Conservation (phyloP, 805 yeast genomes). For the Yarrowia bubula region DNA sequence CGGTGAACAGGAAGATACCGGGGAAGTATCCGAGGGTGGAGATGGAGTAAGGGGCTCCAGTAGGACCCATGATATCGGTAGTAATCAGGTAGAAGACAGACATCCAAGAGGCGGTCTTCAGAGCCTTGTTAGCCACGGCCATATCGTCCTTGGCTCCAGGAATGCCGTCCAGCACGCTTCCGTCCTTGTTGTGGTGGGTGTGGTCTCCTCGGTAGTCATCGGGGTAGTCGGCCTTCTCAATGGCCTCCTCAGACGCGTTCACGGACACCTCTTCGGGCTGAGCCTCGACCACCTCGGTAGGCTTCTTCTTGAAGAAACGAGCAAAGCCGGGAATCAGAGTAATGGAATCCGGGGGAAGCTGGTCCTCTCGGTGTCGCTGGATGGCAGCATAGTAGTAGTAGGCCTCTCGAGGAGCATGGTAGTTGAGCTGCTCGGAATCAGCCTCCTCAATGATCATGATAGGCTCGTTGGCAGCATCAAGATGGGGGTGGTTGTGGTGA, state of each 20-base stretch:
- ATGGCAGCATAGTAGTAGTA: constrained; percentile 23
- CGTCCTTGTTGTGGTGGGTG: background rate
- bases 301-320: constrained; percentile 6
- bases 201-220: constrained; percentile 23
- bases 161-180: constrained; percentile 3
- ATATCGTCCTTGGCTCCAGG: constrained; percentile 20
- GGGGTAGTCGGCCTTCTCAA: constrained; percentile 1
- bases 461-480: constrained; percentile 14
- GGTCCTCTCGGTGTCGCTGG: background rate
- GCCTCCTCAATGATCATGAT: constrained; percentile 22
- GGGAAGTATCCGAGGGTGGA: constrained; percentile 48
- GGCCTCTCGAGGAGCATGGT: constrained; percentile 14
- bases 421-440: constrained; percentile 19
- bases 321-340: constrained; percentile 6
- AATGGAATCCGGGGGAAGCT: background rate
- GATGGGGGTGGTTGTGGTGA: constrained; percentile 1
- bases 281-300: background rate
- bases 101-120: constrained; percentile 34
- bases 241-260: background rate
- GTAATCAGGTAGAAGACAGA: constrained; percentile 48
- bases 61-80: constrained; percentile 50
- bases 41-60: constrained; percentile 48
- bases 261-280: background rate
- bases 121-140: constrained; percentile 30
- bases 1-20: constrained; percentile 45